Evolutionary conservation across 352 stramenopile genomes (phyloP).

Genomic region (Lagenidium giganteum): DNA sequence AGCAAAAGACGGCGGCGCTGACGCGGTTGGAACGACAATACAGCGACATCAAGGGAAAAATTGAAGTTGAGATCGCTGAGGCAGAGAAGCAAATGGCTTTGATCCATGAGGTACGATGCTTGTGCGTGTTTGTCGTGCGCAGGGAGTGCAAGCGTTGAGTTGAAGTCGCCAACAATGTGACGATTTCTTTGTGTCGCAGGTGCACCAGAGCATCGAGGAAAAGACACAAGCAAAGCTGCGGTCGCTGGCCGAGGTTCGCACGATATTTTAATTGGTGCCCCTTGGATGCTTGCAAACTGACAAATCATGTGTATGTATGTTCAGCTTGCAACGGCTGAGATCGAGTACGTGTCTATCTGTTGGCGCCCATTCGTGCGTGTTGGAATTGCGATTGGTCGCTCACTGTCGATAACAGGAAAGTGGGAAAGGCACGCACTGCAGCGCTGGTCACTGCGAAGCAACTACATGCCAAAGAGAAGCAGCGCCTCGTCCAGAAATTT

Average conservation of each 20-base stretch:
- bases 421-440: conserved; percentile 12
- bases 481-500: conserved; percentile 20
- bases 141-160: not conserved
- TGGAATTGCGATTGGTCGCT: conserved; percentile 3
- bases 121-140: conserved; percentile 10
- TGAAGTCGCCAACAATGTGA: not conserved
- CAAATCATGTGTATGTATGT: not conserved
- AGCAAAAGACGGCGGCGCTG: conserved; percentile 15
- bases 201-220: conserved; percentile 22
- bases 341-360: conserved; percentile 13
- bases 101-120: conserved; percentile 19
- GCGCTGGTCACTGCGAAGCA: conserved; percentile 16
- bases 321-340: conserved; percentile 21
- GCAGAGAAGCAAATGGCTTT: conserved; percentile 17
- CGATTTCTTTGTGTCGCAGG: conserved; percentile 3
- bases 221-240: conserved; percentile 18
- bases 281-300: not conserved
- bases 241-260: conserved; percentile 14
- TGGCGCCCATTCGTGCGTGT: not conserved
- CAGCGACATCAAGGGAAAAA: conserved; percentile 17
- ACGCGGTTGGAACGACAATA: conserved; percentile 21
- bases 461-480: conserved; percentile 23
- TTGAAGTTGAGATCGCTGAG: conserved; percentile 16
- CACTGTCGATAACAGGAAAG: too few species aligned
- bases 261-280: not conserved